Evolutionary conservation across 2,329 filamentous ascomycete species (phyloP).

Genomic region (Aspergillus pseudonomiae): DNA sequence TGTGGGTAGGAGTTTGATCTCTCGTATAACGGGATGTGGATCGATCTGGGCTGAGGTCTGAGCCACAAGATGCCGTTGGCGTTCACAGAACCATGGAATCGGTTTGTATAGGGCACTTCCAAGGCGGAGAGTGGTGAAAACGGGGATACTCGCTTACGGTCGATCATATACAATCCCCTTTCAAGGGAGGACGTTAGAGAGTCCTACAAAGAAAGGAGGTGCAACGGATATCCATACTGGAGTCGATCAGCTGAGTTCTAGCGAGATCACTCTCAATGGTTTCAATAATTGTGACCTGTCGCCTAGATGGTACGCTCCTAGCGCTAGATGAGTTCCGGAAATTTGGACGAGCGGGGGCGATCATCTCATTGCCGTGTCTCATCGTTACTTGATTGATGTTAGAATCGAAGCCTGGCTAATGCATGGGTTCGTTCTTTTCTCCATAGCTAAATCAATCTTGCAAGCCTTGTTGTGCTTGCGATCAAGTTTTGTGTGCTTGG

Average conservation of each 20-base stretch:
- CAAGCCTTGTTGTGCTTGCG: neutral
- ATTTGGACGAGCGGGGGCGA: slow-evolving; percentile 22
- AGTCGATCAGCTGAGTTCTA: neutral
- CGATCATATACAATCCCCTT: neutral
- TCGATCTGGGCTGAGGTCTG: slow-evolving; percentile 17
- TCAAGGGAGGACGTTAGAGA: neutral
- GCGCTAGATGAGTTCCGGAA: slow-evolving; percentile 20
- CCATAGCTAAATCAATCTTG: neutral
- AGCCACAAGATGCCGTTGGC: slow-evolving; percentile 8
- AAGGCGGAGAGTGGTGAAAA: neutral
- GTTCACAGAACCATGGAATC: neutral
- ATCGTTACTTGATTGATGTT: slow-evolving; percentile 10
- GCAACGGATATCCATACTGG: neutral
- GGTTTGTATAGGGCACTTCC: neutral
- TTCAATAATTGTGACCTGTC: slow-evolving; percentile 17
- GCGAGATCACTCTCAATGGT: slow-evolving; percentile 1
- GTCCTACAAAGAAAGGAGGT: slow-evolving; percentile 4
- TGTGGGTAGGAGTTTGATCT: neutral
- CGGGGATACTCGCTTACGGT: neutral
- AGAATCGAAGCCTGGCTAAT: neutral
- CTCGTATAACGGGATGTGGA: slow-evolving; percentile 20
- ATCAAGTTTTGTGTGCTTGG: neutral
- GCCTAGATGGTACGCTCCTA: slow-evolving; percentile 12
- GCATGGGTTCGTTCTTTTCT: neutral
- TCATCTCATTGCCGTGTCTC: slow-evolving; percentile 10